Base-by-base conservation (phyloP, 2,329 filamentous ascomycete species). In the Colletotrichum sp. region DNA sequence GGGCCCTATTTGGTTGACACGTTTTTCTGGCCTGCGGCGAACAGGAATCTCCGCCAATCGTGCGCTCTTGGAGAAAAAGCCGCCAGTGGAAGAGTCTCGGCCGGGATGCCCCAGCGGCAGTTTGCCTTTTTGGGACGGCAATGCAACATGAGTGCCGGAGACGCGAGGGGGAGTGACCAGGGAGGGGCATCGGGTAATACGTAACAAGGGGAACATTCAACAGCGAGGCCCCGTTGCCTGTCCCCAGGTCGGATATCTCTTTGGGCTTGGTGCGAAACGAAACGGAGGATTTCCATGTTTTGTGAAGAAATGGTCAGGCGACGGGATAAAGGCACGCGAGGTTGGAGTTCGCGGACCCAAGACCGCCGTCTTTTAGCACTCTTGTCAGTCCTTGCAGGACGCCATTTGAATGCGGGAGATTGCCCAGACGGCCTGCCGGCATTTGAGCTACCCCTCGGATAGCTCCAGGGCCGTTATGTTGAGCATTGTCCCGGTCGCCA, bases 1-100 rank as follows among this genome's bases (percentile, higher is more conserved):
- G 44, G 44, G n/a, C 44, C n/a, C 44, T 52, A 52, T 52, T 52
- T 59, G 21, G 24, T 59, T n/a, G 63, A 44, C 24, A 16, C 32
- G 52, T 8, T 62, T 55, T 39, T 63, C 26, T 49, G 21, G 34
- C 26, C 21, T 64, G 1, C 34, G 62, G 34, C 21, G 18, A 62
- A n/a, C 62, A 75, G 21, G 28, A 69, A 75, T 72, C 69, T 75
- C 72, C 72, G 68, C 72, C 72, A 66, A 72, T 75, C 24, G 69
- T 39, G 69, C 24, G 62, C 12, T 36, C 21, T n/a, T 13, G 9
- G 44, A 21, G 44, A 52, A 52, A 52, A 52, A 21, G 30, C 10
- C 30, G 65, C 32, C n/a, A 30, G 32, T 39, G 34, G 62, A 69
- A 49, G 36, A 66, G 34, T 36, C 21, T 60, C 60, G 21, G 62